Evolutionary conservation across 2,329 filamentous ascomycete genomes (phyloP), one percentile per base, ranked within the genome.

Genomic region (Chaetomium sp.): DNA sequence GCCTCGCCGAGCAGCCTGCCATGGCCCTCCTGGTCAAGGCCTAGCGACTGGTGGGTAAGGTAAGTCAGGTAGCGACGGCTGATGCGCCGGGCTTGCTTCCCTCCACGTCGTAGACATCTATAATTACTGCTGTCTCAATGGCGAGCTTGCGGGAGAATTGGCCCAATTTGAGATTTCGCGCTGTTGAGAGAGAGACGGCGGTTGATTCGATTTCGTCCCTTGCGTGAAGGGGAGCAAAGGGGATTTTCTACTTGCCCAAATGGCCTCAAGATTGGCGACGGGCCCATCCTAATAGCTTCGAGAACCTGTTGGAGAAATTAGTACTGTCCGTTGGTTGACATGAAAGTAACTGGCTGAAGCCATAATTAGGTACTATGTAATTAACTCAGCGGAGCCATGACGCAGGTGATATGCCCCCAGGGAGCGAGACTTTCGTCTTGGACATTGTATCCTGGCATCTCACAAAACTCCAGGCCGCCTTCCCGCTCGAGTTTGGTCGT

Each of bases 111-210:
- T 54, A 59, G 1, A 56, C 46, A 5, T 52, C 56, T 36, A 56
- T 56, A 33, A 47, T 57, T 33, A 6, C 40, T 6, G 6, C 40
- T 9, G 34, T n/a, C 8, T 34, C 10, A 11, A 46, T 46, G 27
- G 44, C 44, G 5, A 11, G 10, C 49, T 50, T 49, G 64, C 57
- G 12, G 32, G 57, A 54, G 2, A 59, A 41, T 7, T 54, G 57
- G 55, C 76, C 77, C 54, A 75, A 78, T 43, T 77, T 77, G 41
- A 78, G 61, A 53, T 76, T 78, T 6, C 74, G 70, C 19, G 73
- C 51, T 53, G 51, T 4, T 14, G 6, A 33, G 10, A n/a, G n/a
- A 45, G 34, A 38, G 7, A 12, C 37, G 37, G 8, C 37, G 19
- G 19, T 34, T 37, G 19, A 42, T 34, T 8, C 14, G 33, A 9